Percentiles rank a stretch among this genome's conserved stretches.
These are phyloP conservation scores for Fusarium sp. DNA, from an alignment of 2,329 filamentous ascomycete species.

Conservation along the genomic window DNA sequence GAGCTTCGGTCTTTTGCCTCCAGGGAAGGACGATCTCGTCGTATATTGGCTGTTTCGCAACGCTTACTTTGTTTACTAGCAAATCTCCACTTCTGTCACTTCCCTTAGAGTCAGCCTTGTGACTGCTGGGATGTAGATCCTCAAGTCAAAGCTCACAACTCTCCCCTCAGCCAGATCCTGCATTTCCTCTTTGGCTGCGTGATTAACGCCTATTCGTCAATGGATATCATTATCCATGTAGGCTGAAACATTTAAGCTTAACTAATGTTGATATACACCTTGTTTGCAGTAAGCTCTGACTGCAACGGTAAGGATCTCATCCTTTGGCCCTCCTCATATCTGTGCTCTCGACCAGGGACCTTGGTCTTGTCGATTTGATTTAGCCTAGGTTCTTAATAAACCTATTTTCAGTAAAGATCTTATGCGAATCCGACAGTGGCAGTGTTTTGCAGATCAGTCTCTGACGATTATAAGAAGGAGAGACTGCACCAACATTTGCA, in stretches of 20 bases:
- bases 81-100: neutral
- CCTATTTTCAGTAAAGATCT: neutral
- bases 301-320: neutral
- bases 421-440: constrained; percentile 13
- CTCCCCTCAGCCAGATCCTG: no score
- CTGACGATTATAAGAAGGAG: neutral
- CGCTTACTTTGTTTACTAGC: neutral
- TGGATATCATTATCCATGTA: no score
- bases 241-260: no score
- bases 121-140: no score
- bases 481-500: neutral
- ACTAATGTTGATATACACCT: no score
- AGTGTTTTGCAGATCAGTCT: constrained; percentile 4
- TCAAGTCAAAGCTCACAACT: no score
- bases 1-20: neutral
- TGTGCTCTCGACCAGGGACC: neutral
- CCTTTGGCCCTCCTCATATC: neutral
- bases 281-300: neutral
- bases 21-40: neutral
- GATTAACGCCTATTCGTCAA: no score
- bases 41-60: neutral
- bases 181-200: no score
- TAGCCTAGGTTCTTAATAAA: no score
- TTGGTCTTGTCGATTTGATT: neutral
- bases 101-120: no score